Base-by-base conservation (phyloP, 129 eudicot genomes). In the Gnaphalium uliginosum region DNA sequence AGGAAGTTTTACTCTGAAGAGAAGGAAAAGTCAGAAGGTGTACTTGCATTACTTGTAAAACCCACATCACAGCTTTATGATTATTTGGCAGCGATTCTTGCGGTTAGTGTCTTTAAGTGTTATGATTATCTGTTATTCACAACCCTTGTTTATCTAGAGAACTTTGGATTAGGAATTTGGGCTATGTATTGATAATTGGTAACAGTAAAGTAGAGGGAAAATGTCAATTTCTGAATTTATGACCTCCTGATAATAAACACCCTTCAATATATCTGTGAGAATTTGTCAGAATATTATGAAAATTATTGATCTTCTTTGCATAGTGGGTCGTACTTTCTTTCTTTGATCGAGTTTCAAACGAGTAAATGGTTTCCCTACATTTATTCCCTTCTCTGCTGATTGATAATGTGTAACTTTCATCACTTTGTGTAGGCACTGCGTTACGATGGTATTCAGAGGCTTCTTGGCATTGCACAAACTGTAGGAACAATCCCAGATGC, bases 1-100 rank as follows among this genome's bases (percentile, higher is more conserved):
- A 78, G 97, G 43, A 93, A 79, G 54, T 93, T 93, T 73, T 93
- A 93, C 68, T 77, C 96, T 0, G 90, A 90, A 81, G 93, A 90
- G 72, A 88, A 86, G 85, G 98, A 93, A 79, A 81, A 61, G 71
- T 78, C 83, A 64, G 89, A 88, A 50, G 98, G 97, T 15, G 98
- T 93, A 48, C 84, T 90, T 67, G 96, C 96, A 60, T 85, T 94
- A 76, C 76, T 90, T 61, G 70, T 72, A 68, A 68, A 75, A 69
- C 85, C 78, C 11, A 14, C 83, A 72, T 84, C 83, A 74, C 97
- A 88, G 89, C 93, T 82, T 84, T 83, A 79, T 73, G 75, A 62
- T 83, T 72, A 50, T 67, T 75, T 90, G 86, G 89, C 87, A 53
- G 50, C 88, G 70, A 81, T 94, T 54, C 87, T 94, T 69, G 74